A percentile compares a stretch with the other conserved stretches of the same genome.
phyloP scores from a whole-genome alignment of 495 filamentous ascomycete genomes.

The Podospora pseudocomata region DNA sequence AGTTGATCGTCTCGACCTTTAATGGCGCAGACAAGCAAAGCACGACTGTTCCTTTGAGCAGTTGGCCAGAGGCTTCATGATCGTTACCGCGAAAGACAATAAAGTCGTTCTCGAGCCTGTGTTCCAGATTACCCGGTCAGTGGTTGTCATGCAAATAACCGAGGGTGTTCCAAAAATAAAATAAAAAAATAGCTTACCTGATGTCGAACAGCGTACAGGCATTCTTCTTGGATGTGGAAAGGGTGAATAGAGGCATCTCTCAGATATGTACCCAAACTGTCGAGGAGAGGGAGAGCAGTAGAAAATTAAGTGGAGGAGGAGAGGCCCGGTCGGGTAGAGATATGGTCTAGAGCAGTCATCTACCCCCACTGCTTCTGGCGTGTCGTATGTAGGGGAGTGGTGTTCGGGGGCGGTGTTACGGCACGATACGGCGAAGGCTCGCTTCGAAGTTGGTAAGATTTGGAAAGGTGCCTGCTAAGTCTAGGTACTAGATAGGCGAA shows the following conservation, averaged over 20 bases:
- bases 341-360: slow-evolving; percentile 13
- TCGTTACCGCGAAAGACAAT: slow-evolving; percentile 73
- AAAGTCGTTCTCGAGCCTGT: slow-evolving; percentile 73
- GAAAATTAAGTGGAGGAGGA: slow-evolving; percentile 9
- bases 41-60: slow-evolving; percentile 69
- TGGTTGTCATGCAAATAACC: slow-evolving; percentile 45
- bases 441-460: neutral
- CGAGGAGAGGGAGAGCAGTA: neutral
- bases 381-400: slow-evolving; percentile 16
- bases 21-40: slow-evolving; percentile 68
- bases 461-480: neutral
- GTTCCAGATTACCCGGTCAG: neutral
- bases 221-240: slow-evolving; percentile 42
- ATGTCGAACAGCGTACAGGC: slow-evolving; percentile 52
- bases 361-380: neutral
- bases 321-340: slow-evolving; percentile 9
- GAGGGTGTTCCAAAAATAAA: slow-evolving; percentile 47
- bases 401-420: slow-evolving; percentile 11
- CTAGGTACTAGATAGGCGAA: neutral
- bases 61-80: slow-evolving; percentile 69
- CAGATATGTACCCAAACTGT: slow-evolving; percentile 1
- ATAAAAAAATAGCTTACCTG: slow-evolving; percentile 38
- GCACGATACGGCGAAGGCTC: slow-evolving; percentile 7
- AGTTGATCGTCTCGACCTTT: slow-evolving; percentile 65
- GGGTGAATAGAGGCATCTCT: slow-evolving; percentile 50